phyloP scores from a whole-genome alignment of 1,284 basidiomycete genomes.

The Ustilago curta region DNA sequence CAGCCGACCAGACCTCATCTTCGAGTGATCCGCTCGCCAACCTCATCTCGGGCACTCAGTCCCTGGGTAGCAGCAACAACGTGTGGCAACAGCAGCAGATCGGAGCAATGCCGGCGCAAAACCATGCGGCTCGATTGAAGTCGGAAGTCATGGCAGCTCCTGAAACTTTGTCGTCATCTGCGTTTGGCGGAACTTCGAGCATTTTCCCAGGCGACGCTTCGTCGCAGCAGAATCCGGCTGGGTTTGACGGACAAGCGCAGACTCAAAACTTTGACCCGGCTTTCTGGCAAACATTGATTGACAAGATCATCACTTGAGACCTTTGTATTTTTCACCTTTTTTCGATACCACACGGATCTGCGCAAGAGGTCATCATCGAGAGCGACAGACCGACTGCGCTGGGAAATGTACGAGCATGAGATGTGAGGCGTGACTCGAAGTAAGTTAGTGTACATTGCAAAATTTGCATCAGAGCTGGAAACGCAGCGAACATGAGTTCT shows the following conservation, averaged over 20 bases:
- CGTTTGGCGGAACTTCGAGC: background rate
- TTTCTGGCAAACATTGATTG: slow-evolving; percentile 54
- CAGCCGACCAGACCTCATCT: slow-evolving; percentile 6
- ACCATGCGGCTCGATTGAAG: slow-evolving; percentile 3
- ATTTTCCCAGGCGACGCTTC: slow-evolving; percentile 10
- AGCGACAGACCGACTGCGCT: background rate
- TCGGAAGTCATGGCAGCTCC: slow-evolving; percentile 6
- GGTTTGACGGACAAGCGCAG: slow-evolving; percentile 19
- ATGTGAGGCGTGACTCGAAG: slow-evolving; percentile 18
- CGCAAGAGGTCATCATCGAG: background rate
- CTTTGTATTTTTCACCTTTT: background rate
- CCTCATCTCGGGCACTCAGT: slow-evolving; percentile 10
- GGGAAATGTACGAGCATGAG: background rate
- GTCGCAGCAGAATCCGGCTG: slow-evolving; percentile 14
- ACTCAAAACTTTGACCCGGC: slow-evolving; percentile 43
- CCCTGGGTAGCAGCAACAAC: background rate
- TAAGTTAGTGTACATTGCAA: slow-evolving; percentile 49
- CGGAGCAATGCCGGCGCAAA: slow-evolving; percentile 1
- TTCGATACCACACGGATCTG: slow-evolving; percentile 1
- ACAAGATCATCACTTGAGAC: slow-evolving; percentile 55
- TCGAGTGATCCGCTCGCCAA: slow-evolving; percentile 28
- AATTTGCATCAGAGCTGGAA: slow-evolving; percentile 6
- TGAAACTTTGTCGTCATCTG: background rate
- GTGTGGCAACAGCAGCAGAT: slow-evolving; percentile 30
- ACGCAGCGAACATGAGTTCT: background rate